phyloP scores from a whole-genome alignment of 2,329 filamentous ascomycete genomes.

The Fusarium liriodendri region DNA sequence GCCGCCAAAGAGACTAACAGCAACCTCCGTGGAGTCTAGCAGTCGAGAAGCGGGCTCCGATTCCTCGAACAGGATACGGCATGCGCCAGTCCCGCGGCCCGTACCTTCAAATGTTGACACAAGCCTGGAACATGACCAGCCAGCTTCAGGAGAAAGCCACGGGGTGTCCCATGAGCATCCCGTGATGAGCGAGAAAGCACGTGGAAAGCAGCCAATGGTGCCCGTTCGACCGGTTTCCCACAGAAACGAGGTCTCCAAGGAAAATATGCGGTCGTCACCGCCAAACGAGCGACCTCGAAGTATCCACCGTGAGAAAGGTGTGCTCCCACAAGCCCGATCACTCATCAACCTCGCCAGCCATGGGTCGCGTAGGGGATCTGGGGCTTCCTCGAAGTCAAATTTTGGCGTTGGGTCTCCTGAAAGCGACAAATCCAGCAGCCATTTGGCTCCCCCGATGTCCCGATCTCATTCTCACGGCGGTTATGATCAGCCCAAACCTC shows the following conservation, averaged over 20 bases:
- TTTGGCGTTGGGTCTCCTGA: slow-evolving; percentile 38
- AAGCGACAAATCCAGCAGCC: slow-evolving; percentile 24
- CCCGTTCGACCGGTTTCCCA: slow-evolving; percentile 28
- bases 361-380: slow-evolving; percentile 34
- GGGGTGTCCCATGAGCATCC: slow-evolving; percentile 13
- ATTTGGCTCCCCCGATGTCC: slow-evolving; percentile 42
- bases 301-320: slow-evolving; percentile 22
- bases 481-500: slow-evolving; percentile 35
- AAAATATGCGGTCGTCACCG: slow-evolving; percentile 6
- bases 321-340: slow-evolving; percentile 38
- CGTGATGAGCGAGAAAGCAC: slow-evolving; percentile 57
- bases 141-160: slow-evolving; percentile 6
- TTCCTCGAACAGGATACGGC: slow-evolving; percentile 36
- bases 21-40: slow-evolving; percentile 44
- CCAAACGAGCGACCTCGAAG: slow-evolving; percentile 20
- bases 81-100: slow-evolving; percentile 39
- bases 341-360: slow-evolving; percentile 39
- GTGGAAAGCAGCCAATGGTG: slow-evolving; percentile 59
- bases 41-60: slow-evolving; percentile 46
- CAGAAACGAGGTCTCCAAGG: slow-evolving; percentile 18
- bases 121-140: slow-evolving; percentile 11
- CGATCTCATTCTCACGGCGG: slow-evolving; percentile 49
- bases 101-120: slow-evolving; percentile 46
- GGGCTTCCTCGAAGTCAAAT: slow-evolving; percentile 37
- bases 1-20: slow-evolving; percentile 55